Conservation (phyloP, 2,329 filamentous ascomycete genomes). For the Pseudogymnoascus sp. region DNA sequence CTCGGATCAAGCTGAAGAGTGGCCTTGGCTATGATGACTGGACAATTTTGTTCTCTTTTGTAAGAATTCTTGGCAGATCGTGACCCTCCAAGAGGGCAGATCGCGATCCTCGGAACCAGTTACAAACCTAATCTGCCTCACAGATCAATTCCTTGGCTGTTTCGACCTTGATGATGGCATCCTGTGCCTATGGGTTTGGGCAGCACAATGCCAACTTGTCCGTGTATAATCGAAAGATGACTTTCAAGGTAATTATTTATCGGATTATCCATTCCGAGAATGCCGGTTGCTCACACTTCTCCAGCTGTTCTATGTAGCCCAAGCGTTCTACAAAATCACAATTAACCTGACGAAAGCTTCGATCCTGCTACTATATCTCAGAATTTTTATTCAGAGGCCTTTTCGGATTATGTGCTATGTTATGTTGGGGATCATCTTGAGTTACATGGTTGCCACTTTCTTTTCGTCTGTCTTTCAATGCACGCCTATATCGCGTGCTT, state of each 20-base stretch:
- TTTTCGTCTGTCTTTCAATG: constrained; percentile 45
- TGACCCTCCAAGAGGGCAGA: constrained; percentile 11
- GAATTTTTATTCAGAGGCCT: constrained; percentile 43
- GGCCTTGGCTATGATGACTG: constrained; percentile 38
- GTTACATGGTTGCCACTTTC: constrained; percentile 42
- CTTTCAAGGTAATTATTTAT: constrained; percentile 28
- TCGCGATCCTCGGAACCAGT: not conserved
- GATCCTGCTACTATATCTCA: constrained; percentile 47
- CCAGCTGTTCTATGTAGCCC: constrained; percentile 46
- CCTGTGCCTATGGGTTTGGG: constrained; percentile 38
- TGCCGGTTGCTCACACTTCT: not conserved
- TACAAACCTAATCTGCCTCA: not conserved
- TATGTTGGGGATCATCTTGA: constrained; percentile 37
- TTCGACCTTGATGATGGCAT: constrained; percentile 22
- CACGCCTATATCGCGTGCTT: constrained; percentile 40
- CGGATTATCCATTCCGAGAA: not conserved
- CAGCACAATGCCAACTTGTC: constrained; percentile 34
- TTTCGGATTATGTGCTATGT: constrained; percentile 40
- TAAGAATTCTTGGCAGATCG: constrained; percentile 20
- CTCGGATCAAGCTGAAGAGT: constrained; percentile 32
- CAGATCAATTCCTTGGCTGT: constrained; percentile 34
- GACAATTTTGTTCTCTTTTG: constrained; percentile 38
- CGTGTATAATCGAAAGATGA: constrained; percentile 30
- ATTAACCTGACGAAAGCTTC: constrained; percentile 49
- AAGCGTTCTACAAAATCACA: constrained; percentile 48